Evolutionary conservation across 257 asterid genomes (phyloP).

Genomic region (Jacaranda mimosifolia): DNA sequence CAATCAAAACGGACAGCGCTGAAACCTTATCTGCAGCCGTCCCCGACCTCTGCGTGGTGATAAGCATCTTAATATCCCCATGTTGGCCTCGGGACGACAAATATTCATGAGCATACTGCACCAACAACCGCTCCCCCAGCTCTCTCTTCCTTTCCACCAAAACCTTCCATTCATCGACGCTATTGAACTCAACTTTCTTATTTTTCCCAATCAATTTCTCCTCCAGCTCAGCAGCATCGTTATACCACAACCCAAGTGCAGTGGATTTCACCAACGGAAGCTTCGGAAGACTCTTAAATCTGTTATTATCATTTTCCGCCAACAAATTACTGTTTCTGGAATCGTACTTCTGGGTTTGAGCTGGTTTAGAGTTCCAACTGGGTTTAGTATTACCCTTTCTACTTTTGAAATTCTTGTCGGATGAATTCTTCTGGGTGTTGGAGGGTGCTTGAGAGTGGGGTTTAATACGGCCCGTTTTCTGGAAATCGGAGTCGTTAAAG

Average conservation of each 20-base stretch:
- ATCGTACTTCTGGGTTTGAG: constrained; percentile 30
- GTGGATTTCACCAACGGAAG: constrained; percentile 78
- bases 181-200: constrained; percentile 57
- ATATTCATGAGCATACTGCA: constrained; percentile 79
- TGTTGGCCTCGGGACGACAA: constrained; percentile 74
- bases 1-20: constrained; percentile 86
- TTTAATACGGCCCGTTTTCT: constrained; percentile 67
- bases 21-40: constrained; percentile 97
- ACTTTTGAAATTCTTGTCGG: constrained; percentile 1
- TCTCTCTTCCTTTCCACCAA: constrained; percentile 87
- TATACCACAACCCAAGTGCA: constrained; percentile 64
- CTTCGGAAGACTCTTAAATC: constrained; percentile 68
- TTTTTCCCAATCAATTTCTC: constrained; percentile 67
- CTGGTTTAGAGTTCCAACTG: constrained; percentile 29
- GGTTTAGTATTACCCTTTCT: constrained; percentile 34
- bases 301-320: constrained; percentile 41
- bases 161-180: constrained; percentile 68
- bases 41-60: constrained; percentile 89
- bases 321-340: constrained; percentile 26
- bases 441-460: constrained; percentile 28
- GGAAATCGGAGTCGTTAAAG: constrained; percentile 88
- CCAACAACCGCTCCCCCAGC: constrained; percentile 79
- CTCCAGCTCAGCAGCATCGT: constrained; percentile 79
- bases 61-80: constrained; percentile 91
- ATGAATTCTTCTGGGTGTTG: background rate